These are phyloP conservation scores for Colletotrichum siamense DNA, from an alignment of 2,329 filamentous ascomycete species.

Conservation along the genomic window DNA sequence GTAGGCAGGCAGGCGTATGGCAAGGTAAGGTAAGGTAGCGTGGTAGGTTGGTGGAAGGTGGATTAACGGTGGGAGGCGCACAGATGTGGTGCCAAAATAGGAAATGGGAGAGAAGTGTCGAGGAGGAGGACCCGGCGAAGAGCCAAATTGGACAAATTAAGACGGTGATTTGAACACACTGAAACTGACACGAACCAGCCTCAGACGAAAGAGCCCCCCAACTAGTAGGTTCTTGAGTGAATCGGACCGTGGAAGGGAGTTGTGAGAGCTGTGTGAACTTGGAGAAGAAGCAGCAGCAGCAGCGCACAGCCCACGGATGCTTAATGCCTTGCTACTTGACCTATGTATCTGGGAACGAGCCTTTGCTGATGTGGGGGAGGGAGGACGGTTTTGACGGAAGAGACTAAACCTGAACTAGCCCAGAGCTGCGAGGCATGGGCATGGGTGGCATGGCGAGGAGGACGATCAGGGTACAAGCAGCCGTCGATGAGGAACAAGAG, in stretches of 20 bases:
- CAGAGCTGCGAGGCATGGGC: slow-evolving; percentile 41
- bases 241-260: slow-evolving; percentile 24
- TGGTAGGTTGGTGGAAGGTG: slow-evolving; percentile 11
- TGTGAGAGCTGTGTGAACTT: slow-evolving; percentile 24
- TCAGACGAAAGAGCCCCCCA: slow-evolving; percentile 26
- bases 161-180: slow-evolving; percentile 25
- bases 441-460: slow-evolving; percentile 37
- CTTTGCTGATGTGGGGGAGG: slow-evolving; percentile 35
- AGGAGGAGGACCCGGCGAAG: slow-evolving; percentile 28
- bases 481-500: slow-evolving; percentile 17
- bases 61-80: slow-evolving; percentile 36
- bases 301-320: slow-evolving; percentile 29
- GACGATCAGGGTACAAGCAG: slow-evolving; percentile 30
- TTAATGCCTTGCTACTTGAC: slow-evolving; percentile 30
- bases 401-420: slow-evolving; percentile 43
- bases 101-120: slow-evolving; percentile 41
- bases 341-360: slow-evolving; percentile 33
- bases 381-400: slow-evolving; percentile 36
- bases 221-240: slow-evolving; percentile 22
- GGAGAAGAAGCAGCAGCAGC: slow-evolving; percentile 21
- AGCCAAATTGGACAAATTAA: slow-evolving; percentile 28
- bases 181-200: slow-evolving; percentile 34
- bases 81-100: slow-evolving; percentile 43
- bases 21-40: not conserved
- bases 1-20: slow-evolving; percentile 7